Percentiles rank a stretch among this genome's conserved stretches.
Evolutionary conservation across 2,329 filamentous ascomycete genomes (phyloP).

Genomic region (Ophiostoma ulmi): DNA sequence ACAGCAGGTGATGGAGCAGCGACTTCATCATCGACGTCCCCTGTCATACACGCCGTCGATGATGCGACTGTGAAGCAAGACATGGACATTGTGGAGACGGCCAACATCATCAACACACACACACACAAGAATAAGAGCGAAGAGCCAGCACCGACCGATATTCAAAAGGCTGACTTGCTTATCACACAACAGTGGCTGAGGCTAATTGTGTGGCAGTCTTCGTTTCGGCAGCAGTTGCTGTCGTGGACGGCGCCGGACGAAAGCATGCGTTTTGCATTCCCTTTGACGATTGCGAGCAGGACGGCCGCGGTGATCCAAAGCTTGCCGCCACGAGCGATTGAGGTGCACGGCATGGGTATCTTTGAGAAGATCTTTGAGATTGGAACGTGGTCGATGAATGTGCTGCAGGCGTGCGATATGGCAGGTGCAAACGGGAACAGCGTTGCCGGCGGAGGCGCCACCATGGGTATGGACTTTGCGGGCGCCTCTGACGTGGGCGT

Average conservation of each 20-base stretch:
- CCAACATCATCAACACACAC: background rate
- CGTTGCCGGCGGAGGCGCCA: slow-evolving; percentile 26
- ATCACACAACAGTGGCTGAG: slow-evolving; percentile 67
- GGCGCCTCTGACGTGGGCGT: slow-evolving; percentile 34
- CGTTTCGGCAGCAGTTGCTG: slow-evolving; percentile 60
- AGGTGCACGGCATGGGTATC: slow-evolving; percentile 47
- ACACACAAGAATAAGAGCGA: background rate
- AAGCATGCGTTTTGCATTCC: slow-evolving; percentile 58
- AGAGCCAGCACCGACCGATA: slow-evolving; percentile 50
- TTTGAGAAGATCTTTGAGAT: slow-evolving; percentile 49
- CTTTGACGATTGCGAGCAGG: slow-evolving; percentile 57
- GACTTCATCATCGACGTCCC: slow-evolving; percentile 6
- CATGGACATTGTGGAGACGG: background rate
- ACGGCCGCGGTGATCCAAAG: slow-evolving; percentile 44
- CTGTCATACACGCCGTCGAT: background rate
- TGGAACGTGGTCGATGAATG: slow-evolving; percentile 42
- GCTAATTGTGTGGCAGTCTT: slow-evolving; percentile 67
- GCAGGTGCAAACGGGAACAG: slow-evolving; percentile 25
- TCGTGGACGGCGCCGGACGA: slow-evolving; percentile 54
- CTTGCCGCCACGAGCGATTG: slow-evolving; percentile 40
- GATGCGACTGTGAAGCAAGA: slow-evolving; percentile 18
- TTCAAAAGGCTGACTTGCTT: slow-evolving; percentile 63
- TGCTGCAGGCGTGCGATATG: slow-evolving; percentile 38
- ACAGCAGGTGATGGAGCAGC: slow-evolving; percentile 23
- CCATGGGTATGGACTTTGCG: slow-evolving; percentile 33